A percentile compares a stretch with the other conserved stretches of the same genome.
phyloP scores from a whole-genome alignment of 768 basidiomycete genomes.

The Podaxis mareebaensis region DNA sequence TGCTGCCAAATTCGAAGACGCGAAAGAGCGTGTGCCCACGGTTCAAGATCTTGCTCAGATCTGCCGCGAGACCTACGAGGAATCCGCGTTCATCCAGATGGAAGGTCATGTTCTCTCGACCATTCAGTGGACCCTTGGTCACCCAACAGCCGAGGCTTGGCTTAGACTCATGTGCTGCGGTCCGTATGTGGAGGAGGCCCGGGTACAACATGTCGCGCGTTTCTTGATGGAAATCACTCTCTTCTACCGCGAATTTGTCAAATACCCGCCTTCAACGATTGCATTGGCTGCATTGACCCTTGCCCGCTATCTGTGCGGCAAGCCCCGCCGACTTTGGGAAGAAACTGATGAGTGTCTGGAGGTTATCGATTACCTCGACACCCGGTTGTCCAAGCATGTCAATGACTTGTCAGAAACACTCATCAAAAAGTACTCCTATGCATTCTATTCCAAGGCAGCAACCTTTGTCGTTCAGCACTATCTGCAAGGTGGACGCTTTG shows the following conservation, averaged over 20 bases:
- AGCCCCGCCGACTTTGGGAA: conserved; percentile 74
- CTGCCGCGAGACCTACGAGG: conserved; percentile 96
- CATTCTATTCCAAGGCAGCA: conserved; percentile 95
- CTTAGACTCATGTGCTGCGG: conserved; percentile 81
- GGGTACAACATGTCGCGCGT: conserved; percentile 92
- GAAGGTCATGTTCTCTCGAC: conserved; percentile 96
- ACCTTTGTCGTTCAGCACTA: conserved; percentile 94
- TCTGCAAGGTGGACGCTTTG: conserved; percentile 80
- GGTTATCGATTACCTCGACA: conserved; percentile 85
- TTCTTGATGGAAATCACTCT: conserved; percentile 99
- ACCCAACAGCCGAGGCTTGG: conserved; percentile 99
- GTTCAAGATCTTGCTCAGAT: conserved; percentile 93
- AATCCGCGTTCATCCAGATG: conserved; percentile 98
- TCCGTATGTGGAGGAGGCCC: conserved; percentile 76
- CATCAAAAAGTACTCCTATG: conserved; percentile 97
- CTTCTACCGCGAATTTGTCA: conserved; percentile 95
- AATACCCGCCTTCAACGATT: conserved; percentile 81
- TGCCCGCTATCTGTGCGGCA: conserved; percentile 85
- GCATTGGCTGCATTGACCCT: conserved; percentile 89
- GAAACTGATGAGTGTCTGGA: conserved; percentile 84
- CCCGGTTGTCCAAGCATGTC: conserved; percentile 82
- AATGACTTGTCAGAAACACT: conserved; percentile 94
- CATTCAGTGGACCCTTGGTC: conserved; percentile 95
- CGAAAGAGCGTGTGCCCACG: conserved; percentile 96
- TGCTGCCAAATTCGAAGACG: conserved; percentile 98